These are phyloP conservation scores for Zymoseptoria tritici DNA, from an alignment of 2,329 filamentous ascomycete genomes.

Conservation along the genomic window DNA sequence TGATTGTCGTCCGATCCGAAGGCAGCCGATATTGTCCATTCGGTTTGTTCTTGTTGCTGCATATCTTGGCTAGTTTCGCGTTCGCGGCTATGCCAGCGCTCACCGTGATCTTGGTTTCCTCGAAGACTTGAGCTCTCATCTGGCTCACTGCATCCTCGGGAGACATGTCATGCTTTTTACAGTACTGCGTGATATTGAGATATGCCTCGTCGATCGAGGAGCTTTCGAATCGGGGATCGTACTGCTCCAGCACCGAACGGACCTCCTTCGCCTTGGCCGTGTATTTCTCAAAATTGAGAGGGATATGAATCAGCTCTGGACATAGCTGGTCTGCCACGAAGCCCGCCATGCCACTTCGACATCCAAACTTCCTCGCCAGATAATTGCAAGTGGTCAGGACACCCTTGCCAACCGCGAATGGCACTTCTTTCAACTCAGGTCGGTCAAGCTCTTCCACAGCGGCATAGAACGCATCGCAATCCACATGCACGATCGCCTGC, in stretches of 20 bases:
- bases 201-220: conserved; percentile 96
- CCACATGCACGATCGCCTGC: conserved; percentile 81
- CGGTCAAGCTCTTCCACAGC: conserved; percentile 71
- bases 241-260: conserved; percentile 71
- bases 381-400: conserved; percentile 77
- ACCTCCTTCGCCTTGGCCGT: conserved; percentile 83
- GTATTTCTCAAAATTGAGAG: conserved; percentile 86
- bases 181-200: conserved; percentile 85
- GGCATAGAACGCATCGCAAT: conserved; percentile 97
- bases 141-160: conserved; percentile 69
- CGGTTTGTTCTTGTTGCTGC: conserved; percentile 91
- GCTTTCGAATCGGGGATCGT: conserved; percentile 85
- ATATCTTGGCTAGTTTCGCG: conserved; percentile 88
- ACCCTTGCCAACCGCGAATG: conserved; percentile 80
- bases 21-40: conserved; percentile 81
- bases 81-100: conserved; percentile 94
- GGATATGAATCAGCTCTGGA: conserved; percentile 72
- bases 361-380: conserved; percentile 79
- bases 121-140: conserved; percentile 67
- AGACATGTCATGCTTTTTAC: conserved; percentile 56
- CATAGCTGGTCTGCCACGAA: conserved; percentile 95
- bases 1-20: conserved; percentile 64
- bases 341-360: conserved; percentile 88
- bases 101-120: conserved; percentile 74
- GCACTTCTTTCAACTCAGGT: conserved; percentile 76